phyloP scores from a whole-genome alignment of 2,329 filamentous ascomycete genomes.

The Tothia fuscella region DNA sequence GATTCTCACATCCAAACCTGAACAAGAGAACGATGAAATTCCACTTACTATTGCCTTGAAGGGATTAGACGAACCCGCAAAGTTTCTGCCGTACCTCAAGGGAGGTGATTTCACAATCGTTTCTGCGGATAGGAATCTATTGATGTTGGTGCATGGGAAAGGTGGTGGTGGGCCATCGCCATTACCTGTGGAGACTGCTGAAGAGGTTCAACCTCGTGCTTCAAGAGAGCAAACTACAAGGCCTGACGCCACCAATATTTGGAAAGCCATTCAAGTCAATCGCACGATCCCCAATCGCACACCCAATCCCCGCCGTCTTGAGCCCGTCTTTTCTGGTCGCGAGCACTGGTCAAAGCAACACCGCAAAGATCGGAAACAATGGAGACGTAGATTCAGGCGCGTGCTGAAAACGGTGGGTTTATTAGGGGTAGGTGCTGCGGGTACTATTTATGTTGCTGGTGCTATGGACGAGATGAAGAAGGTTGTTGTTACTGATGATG shows the following conservation, averaged over 20 bases:
- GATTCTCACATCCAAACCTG: not conserved
- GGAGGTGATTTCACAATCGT: conserved; percentile 6
- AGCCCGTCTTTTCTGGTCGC: conserved; percentile 5
- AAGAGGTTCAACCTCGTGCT: not conserved
- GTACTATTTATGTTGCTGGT: conserved; percentile 8
- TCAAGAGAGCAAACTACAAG: too few relatives aligned
- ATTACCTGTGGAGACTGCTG: not conserved
- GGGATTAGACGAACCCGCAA: conserved; percentile 6
- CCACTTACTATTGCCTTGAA: conserved; percentile 7
- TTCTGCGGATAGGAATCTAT: conserved; percentile 6
- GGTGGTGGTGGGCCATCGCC: not conserved
- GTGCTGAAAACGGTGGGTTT: too few relatives aligned
- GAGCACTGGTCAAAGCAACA: not conserved
- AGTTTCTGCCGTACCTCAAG: conserved; percentile 8
- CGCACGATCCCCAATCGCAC: not conserved
- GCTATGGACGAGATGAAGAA: conserved; percentile 7
- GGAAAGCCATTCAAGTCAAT: not conserved
- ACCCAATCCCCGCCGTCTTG: conserved; percentile 1
- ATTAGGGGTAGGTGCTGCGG: not conserved
- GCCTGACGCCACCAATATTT: too few relatives aligned
- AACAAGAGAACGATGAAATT: conserved; percentile 1
- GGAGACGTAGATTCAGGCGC: conserved; percentile 1
- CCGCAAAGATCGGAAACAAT: not conserved
- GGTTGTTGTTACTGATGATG: conserved; percentile 2
- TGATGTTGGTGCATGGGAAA: conserved; percentile 6